phyloP scores from a whole-genome alignment of 23 red algal species.

The Gracilariopsis chorda region DNA sequence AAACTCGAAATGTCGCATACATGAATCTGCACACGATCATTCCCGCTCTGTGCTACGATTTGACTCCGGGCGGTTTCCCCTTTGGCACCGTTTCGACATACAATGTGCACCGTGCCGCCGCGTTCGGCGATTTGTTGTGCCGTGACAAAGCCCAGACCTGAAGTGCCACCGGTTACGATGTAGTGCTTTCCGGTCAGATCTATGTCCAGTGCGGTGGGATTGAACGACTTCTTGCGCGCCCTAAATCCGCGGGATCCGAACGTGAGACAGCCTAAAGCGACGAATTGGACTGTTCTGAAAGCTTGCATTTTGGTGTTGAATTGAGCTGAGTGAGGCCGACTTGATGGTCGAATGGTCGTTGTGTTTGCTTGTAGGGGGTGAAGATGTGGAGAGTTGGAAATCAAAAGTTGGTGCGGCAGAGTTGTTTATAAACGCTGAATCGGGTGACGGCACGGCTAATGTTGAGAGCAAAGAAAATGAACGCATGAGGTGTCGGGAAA shows the following conservation, averaged over 20 bases:
- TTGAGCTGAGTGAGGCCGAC: too few species aligned
- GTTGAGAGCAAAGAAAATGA: too few species aligned
- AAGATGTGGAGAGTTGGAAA: too few species aligned
- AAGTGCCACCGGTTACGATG: conserved; percentile 83
- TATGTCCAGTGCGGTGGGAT: conserved; percentile 31
- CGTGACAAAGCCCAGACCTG: conserved; percentile 69
- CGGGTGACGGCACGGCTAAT: too few species aligned
- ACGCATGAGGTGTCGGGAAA: too few species aligned
- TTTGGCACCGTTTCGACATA: conserved; percentile 59
- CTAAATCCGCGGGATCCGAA: conserved; percentile 67
- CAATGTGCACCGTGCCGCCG: conserved; percentile 52
- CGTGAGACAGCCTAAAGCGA: conserved; percentile 38
- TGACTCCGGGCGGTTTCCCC: conserved; percentile 28
- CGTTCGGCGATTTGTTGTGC: conserved; percentile 58
- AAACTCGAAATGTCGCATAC: conserved; percentile 57
- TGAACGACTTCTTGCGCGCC: conserved; percentile 14
- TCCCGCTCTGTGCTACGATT: conserved; percentile 31
- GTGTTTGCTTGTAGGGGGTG: too few species aligned
- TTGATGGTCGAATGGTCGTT: too few species aligned
- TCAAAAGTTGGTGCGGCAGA: too few species aligned
- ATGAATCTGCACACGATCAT: conserved; percentile 50
- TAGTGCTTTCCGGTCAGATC: conserved; percentile 54
- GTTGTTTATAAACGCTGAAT: too few species aligned
- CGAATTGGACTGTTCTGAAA: conserved; percentile 63
- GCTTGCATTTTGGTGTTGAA: conserved; percentile 23